Percentiles rank a stretch among this genome's conserved stretches.
These are phyloP conservation scores for Isabelozyma pseudorhagii DNA, from an alignment of 805 yeast genomes.

Conservation along the genomic window DNA sequence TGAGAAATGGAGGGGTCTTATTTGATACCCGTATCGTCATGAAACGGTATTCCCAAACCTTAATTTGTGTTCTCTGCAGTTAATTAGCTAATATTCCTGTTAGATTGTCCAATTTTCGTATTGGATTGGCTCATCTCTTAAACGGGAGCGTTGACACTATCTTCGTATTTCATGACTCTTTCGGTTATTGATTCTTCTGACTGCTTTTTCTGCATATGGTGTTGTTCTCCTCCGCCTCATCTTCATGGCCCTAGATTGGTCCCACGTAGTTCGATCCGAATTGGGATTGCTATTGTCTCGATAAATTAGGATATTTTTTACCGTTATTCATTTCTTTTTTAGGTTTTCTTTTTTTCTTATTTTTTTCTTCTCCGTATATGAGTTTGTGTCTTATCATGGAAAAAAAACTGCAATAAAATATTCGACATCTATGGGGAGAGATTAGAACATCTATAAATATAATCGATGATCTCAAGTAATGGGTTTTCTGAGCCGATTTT, in stretches of 20 bases:
- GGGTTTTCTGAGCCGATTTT: too few species aligned
- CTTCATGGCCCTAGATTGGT: too few species aligned
- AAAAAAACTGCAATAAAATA: too few species aligned
- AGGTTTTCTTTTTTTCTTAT: too few species aligned
- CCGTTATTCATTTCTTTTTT: not conserved
- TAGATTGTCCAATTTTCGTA: not conserved
- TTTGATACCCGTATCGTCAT: not conserved
- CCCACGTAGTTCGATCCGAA: too few species aligned
- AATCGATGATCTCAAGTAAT: too few species aligned
- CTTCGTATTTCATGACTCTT: not conserved
- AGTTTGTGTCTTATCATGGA: not conserved
- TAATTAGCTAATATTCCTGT: not conserved
- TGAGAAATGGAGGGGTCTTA: not conserved
- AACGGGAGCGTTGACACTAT: too few species aligned
- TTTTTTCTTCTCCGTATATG: too few species aligned
- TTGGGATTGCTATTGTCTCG: not conserved
- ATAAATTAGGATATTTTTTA: not conserved
- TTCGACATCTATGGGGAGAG: not conserved
- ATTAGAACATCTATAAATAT: too few species aligned
- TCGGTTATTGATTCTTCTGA: not conserved
- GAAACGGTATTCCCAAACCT: not conserved
- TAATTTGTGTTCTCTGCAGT: not conserved
- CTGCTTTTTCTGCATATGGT: too few species aligned
- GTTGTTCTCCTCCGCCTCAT: too few species aligned
- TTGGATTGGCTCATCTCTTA: not conserved